Evolutionary conservation across 129 eudicot genomes (phyloP).

Genomic region (Heracleum sosnowskyi): DNA sequence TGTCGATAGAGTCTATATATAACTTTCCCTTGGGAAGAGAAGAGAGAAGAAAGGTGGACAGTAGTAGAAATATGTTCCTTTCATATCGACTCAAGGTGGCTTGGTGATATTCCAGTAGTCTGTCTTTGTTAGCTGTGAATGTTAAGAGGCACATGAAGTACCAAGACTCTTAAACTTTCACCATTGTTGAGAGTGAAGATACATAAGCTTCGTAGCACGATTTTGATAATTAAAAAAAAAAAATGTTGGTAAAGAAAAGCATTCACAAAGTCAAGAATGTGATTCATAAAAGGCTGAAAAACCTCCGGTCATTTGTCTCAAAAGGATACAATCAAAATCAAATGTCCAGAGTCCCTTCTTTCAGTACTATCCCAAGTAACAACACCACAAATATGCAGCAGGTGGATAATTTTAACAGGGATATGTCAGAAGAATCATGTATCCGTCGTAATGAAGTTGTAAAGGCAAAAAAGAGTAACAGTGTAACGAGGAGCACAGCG

Average conservation of each 20-base stretch:
- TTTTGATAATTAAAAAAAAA: background rate
- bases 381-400: conserved; percentile 35
- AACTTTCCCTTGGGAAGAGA: background rate
- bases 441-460: conserved; percentile 8
- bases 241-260: conserved; percentile 47
- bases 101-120: background rate
- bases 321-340: conserved; percentile 30
- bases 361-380: conserved; percentile 27
- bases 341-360: conserved; percentile 32
- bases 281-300: conserved; percentile 32
- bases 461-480: conserved; percentile 9
- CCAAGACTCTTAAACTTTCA: background rate
- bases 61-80: background rate
- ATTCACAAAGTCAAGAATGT: conserved; percentile 45
- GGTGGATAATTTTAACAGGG: conserved; percentile 39
- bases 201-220: conserved; percentile 1
- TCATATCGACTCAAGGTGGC: conserved; percentile 12
- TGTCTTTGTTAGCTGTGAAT: conserved; percentile 13
- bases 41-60: background rate
- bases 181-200: conserved; percentile 3
- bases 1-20: conserved; percentile 20
- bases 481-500: background rate
- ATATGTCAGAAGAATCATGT: conserved; percentile 35
- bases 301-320: conserved; percentile 39
- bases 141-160: background rate